Evolutionary conservation across 2,329 filamentous ascomycete genomes (phyloP).

Genomic region (Lasiodiplodia theobromae): DNA sequence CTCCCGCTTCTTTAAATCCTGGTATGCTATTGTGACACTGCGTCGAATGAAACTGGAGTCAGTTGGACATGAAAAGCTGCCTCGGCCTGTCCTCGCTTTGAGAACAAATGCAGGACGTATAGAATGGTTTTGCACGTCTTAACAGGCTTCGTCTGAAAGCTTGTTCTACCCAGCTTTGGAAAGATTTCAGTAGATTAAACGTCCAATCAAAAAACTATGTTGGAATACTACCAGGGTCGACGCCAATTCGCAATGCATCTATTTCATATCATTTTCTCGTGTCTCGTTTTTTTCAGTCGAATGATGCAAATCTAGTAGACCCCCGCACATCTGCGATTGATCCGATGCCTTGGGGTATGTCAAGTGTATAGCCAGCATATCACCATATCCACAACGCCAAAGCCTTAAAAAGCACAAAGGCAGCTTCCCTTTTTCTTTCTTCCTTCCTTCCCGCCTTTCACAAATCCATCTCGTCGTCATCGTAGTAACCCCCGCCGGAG

Average conservation of each 20-base stretch:
- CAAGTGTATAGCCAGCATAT: not conserved
- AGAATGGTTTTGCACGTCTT: not conserved
- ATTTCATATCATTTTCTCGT: not conserved
- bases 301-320: not conserved
- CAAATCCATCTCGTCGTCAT: conserved; percentile 58
- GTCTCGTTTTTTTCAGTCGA: not conserved
- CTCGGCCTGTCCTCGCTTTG: no score
- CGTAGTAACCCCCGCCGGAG: not conserved
- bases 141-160: not conserved
- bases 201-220: not conserved
- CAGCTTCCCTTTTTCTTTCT: not conserved
- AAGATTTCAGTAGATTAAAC: not conserved
- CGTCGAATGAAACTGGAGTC: not conserved
- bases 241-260: not conserved
- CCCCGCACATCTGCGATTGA: not conserved
- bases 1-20: not conserved
- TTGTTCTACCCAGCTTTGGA: not conserved
- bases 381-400: not conserved
- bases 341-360: not conserved
- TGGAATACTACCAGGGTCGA: not conserved
- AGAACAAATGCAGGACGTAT: not conserved
- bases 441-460: conserved; percentile 24
- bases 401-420: not conserved
- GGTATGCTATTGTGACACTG: not conserved
- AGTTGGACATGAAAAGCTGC: not conserved